Evolutionary conservation across 768 basidiomycete genomes (phyloP).

Genomic region (Xerocomellus amylosporus): DNA sequence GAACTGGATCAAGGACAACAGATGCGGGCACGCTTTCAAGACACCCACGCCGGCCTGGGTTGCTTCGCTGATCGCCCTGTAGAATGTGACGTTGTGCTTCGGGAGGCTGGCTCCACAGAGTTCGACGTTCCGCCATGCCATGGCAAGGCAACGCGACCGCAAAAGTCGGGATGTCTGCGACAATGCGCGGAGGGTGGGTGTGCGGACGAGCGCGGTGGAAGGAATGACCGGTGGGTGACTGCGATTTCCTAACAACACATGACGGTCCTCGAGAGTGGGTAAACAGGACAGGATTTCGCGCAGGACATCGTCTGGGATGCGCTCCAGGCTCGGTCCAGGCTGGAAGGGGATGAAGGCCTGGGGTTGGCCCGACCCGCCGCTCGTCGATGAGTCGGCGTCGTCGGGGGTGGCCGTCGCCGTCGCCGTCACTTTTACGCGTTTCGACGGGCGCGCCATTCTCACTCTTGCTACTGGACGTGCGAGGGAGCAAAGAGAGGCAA

Average conservation of each 20-base stretch:
- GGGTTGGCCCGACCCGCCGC: no score
- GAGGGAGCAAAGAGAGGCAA: no score
- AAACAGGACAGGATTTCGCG: conserved; percentile 11
- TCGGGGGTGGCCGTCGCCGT: background rate
- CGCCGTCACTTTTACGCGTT: background rate
- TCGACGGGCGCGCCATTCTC: background rate
- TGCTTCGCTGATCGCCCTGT: background rate
- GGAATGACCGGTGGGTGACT: background rate
- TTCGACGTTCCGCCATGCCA: conserved; percentile 13
- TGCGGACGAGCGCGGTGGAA: background rate
- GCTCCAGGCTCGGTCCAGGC: conserved; percentile 1
- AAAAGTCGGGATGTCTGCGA: conserved; percentile 7
- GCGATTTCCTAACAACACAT: background rate
- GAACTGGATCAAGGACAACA: conserved; percentile 5
- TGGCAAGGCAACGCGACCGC: conserved; percentile 9
- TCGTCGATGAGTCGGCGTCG: background rate
- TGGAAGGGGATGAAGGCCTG: background rate
- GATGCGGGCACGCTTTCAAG: conserved; percentile 2
- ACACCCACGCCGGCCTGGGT: background rate
- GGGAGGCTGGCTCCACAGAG: background rate
- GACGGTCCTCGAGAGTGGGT: background rate
- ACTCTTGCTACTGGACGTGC: no score
- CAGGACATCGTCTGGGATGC: conserved; percentile 12
- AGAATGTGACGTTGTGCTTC: background rate
- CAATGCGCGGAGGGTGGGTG: conserved; percentile 1